Base-by-base conservation (phyloP, 768 basidiomycete genomes). In the Suillus hirtellus region DNA sequence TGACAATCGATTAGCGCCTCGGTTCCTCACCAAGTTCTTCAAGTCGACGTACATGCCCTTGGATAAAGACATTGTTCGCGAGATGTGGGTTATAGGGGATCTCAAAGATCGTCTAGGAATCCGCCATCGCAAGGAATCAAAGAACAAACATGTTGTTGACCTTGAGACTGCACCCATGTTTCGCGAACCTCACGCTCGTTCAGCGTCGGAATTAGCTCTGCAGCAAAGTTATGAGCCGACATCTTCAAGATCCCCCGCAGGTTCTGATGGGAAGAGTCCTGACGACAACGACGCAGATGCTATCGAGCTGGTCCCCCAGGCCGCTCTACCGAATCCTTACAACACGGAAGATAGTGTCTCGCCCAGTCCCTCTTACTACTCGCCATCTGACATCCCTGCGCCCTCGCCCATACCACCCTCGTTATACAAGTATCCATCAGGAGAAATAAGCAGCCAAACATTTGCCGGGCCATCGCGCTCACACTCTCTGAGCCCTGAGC, bases 51-150 rank as follows among this genome's bases (percentile, higher is more conserved):
- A 95, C 70, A 77, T 74, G 55, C 95, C 96, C 2, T 79, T 88
- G 19, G 96, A 99, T 81, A 90, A 87, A 72, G 92, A 97, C 69
- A 88, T 98, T 62, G 81, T 99, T 9, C 88, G 96, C 35, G 96
- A 99, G 79, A 90, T 88, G 85, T 94, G 92, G 92, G 91, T 94
- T 4, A 70, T 74, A 63, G 93, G 93, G 4, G 87, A 93, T 70
- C 81, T 95, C 62, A 95, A 95, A 72, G 92, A 93, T 66, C 85
- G 81, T 46, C 79, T 95, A 4, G 93, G 93, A 3, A 83, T 95
- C 61, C 75, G 79, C 42, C 90, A 88, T 68, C 84, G 87, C 44
- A 86, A 85, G 58, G 75, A 75, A 40, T 85, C 79, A 69, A 83
- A 82, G 64, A 78, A 78, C 53, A 73, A 72, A 44, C 71, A 62